phyloP scores from a whole-genome alignment of 352 stramenopile species.

The Phytophthora tubulina region DNA sequence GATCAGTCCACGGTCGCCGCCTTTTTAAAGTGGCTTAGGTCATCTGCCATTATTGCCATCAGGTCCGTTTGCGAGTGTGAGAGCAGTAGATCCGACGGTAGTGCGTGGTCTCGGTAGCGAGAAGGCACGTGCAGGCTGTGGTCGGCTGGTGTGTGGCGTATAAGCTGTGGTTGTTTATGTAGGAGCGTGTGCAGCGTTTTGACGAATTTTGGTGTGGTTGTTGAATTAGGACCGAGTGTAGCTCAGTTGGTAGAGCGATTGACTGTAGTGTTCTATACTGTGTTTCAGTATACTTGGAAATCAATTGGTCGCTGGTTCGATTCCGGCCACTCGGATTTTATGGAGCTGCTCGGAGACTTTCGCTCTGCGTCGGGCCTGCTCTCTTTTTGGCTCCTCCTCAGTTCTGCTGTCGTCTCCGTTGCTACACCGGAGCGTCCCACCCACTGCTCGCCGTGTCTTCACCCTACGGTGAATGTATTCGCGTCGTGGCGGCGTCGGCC shows the following conservation, averaged over 20 bases:
- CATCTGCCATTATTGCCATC: neutral
- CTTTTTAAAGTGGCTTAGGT: too few relatives aligned
- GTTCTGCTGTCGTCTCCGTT: neutral
- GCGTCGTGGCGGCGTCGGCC: neutral
- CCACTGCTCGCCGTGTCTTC: neutral
- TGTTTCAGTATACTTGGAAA: neutral
- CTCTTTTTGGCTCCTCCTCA: neutral
- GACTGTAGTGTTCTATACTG: slow-evolving; percentile 6
- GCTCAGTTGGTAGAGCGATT: slow-evolving; percentile 1
- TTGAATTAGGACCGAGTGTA: neutral
- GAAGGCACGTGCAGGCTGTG: neutral
- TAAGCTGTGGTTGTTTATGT: neutral
- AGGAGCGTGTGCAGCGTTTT: neutral
- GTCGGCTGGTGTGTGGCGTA: neutral
- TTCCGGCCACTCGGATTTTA: slow-evolving; percentile 1
- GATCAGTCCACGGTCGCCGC: neutral
- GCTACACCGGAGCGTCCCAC: neutral
- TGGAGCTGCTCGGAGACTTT: neutral
- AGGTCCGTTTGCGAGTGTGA: neutral
- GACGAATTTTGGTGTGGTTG: neutral
- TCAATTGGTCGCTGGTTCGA: slow-evolving; percentile 1
- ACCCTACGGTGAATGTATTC: neutral
- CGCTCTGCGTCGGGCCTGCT: too few relatives aligned
- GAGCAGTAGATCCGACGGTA: neutral
- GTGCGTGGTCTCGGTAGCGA: neutral